Evolutionary conservation across 805 yeast species (phyloP).

Genomic region (Zygosaccharomyces kombuchaensis): DNA sequence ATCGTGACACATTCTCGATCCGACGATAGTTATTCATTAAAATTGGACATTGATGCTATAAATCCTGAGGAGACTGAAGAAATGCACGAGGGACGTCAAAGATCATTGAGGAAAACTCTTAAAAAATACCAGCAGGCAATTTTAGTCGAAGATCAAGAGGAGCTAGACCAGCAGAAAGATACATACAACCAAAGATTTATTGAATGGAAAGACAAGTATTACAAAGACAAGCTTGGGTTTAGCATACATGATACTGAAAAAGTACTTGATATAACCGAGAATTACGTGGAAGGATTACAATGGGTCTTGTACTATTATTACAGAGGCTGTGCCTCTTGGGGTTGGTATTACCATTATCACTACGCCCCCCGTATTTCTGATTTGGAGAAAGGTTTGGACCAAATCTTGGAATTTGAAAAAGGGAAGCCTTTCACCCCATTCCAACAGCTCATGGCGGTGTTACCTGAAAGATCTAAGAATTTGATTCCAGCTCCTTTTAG

Average conservation of each 20-base stretch:
- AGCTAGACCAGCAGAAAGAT: slow-evolving; percentile 46
- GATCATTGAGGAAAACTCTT: slow-evolving; percentile 48
- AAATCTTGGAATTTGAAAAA: slow-evolving; percentile 55
- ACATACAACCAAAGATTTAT: slow-evolving; percentile 71
- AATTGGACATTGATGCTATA: slow-evolving; percentile 69
- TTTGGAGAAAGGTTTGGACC: slow-evolving; percentile 64
- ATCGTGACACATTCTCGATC: slow-evolving; percentile 61
- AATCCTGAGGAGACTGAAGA: slow-evolving; percentile 64
- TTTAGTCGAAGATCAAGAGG: slow-evolving; percentile 53
- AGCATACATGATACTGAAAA: slow-evolving; percentile 55
- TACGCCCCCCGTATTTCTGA: slow-evolving; percentile 95
- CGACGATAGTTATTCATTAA: slow-evolving; percentile 52
- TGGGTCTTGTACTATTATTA: slow-evolving; percentile 95
- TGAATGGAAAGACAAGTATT: slow-evolving; percentile 82
- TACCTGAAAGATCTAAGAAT: slow-evolving; percentile 84
- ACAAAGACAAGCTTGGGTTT: slow-evolving; percentile 73
- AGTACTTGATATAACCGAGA: slow-evolving; percentile 61
- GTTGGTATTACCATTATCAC: slow-evolving; percentile 87
- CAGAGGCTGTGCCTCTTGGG: slow-evolving; percentile 90
- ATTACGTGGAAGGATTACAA: slow-evolving; percentile 90
- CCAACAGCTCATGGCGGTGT: slow-evolving; percentile 94
- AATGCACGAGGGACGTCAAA: slow-evolving; percentile 51
- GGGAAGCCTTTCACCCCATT: slow-evolving; percentile 87
- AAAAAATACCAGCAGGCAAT: slow-evolving; percentile 63
- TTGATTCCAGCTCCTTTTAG: slow-evolving; percentile 77